A percentile compares a stretch with the other conserved stretches of the same genome.
phyloP scores from a whole-genome alignment of 73 alveolate genomes.

The Blepharisma japonicum region DNA sequence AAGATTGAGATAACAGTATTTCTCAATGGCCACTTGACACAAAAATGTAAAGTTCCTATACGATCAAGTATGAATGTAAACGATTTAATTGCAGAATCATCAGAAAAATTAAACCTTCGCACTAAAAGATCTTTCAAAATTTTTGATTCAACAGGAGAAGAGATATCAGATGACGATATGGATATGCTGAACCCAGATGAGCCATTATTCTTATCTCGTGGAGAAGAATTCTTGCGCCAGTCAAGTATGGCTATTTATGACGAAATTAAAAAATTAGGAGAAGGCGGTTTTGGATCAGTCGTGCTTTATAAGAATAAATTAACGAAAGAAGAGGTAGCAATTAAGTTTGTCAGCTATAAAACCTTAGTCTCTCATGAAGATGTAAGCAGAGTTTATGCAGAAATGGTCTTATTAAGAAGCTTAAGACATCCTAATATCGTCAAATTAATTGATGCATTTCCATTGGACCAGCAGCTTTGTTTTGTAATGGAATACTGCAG shows the following conservation, averaged over 20 bases:
- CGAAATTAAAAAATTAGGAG: slow-evolving; percentile 69
- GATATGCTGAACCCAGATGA: slow-evolving; percentile 5
- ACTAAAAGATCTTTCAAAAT: not conserved
- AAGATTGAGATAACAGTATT: slow-evolving; percentile 24
- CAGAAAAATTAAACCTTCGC: not conserved
- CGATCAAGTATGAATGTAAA: slow-evolving; percentile 20
- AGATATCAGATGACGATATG: slow-evolving; percentile 22
- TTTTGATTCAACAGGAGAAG: slow-evolving; percentile 30
- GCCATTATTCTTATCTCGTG: slow-evolving; percentile 23
- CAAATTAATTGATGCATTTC: slow-evolving; percentile 62
- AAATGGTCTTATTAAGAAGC: slow-evolving; percentile 53
- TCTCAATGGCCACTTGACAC: not conserved
- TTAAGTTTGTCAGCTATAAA: slow-evolving; percentile 76
- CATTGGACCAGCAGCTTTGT: slow-evolving; percentile 40
- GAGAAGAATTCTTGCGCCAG: slow-evolving; percentile 19
- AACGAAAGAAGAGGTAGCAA: slow-evolving; percentile 88
- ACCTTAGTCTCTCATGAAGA: slow-evolving; percentile 71
- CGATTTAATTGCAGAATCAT: not conserved
- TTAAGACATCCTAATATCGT: slow-evolving; percentile 70
- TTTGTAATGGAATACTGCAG: slow-evolving; percentile 57
- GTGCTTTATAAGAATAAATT: slow-evolving; percentile 75
- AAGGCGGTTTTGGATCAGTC: slow-evolving; percentile 97
- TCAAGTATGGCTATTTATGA: slow-evolving; percentile 41
- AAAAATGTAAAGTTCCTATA: slow-evolving; percentile 21
- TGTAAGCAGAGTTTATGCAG: slow-evolving; percentile 70